Evolutionary conservation across 2,329 filamentous ascomycete genomes (phyloP).

Genomic region (Balansia obtecta): DNA sequence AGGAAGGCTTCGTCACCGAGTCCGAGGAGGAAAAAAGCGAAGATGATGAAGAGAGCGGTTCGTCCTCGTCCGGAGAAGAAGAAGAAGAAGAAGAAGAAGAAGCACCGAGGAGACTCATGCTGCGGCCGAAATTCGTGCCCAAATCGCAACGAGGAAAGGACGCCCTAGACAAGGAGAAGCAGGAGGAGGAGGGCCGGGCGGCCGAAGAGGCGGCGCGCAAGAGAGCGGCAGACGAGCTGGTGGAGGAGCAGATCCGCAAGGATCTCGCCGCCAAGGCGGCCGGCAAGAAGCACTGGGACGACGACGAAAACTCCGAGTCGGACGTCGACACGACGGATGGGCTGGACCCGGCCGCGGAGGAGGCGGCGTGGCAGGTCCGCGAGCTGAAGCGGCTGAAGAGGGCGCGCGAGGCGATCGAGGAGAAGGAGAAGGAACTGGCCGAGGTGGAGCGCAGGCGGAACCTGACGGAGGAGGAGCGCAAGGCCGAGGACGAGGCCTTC

Average conservation of each 20-base stretch:
- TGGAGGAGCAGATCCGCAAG: conserved; percentile 81
- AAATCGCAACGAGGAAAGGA: conserved; percentile 37
- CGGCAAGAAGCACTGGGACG: conserved; percentile 80
- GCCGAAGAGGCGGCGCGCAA: conserved; percentile 51
- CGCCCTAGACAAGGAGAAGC: conserved; percentile 15
- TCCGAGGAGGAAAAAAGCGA: conserved; percentile 29
- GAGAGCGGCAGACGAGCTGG: conserved; percentile 62
- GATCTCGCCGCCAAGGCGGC: conserved; percentile 63
- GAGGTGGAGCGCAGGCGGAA: conserved; percentile 82
- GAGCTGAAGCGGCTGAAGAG: conserved; percentile 83
- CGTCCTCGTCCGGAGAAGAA: conserved; percentile 18
- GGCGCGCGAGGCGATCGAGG: conserved; percentile 73
- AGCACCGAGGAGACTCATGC: conserved; percentile 42
- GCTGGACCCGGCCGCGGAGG: conserved; percentile 74
- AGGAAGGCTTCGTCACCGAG: conserved; percentile 50
- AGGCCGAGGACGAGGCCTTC: conserved; percentile 70
- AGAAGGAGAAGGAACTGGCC: conserved; percentile 70
- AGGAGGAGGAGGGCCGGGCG: conserved; percentile 22
- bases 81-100: conserved; percentile 40
- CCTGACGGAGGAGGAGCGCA: conserved; percentile 74
- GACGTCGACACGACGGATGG: conserved; percentile 85
- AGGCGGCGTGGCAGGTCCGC: conserved; percentile 85
- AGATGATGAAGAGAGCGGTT: background rate
- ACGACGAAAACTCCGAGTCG: conserved; percentile 54
- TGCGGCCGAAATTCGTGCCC: conserved; percentile 51